Percentiles rank a stretch among this genome's conserved stretches.
Conservation (phyloP, 192 early-diverging fungal species). For the Backusella parvicylindrica region DNA sequence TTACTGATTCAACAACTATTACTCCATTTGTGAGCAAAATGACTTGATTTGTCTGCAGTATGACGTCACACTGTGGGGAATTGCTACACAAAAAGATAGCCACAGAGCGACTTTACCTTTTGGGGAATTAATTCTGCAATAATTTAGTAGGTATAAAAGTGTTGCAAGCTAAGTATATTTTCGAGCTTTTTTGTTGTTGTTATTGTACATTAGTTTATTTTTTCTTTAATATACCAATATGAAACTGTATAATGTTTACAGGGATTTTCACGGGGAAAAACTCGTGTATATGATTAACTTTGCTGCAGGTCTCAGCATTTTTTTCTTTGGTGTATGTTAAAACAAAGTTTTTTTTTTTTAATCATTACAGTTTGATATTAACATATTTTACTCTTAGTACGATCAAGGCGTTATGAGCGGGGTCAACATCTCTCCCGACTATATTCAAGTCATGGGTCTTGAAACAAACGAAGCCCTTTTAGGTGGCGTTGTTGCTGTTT, state of each 20-base stretch:
- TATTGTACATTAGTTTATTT: neutral
- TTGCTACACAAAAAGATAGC: neutral
- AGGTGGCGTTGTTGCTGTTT: conserved; percentile 28
- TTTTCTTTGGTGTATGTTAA: conserved; percentile 28
- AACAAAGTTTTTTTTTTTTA: neutral
- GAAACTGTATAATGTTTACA: neutral
- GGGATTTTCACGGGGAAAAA: neutral
- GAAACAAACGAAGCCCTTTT: conserved; percentile 17
- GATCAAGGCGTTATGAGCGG: conserved; percentile 32
- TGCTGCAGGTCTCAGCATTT: conserved; percentile 27
- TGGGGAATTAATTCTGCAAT: neutral
- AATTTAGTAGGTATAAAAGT: neutral
- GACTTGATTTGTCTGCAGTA: neutral
- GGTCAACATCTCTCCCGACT: conserved; percentile 24
- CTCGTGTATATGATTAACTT: conserved; percentile 18
- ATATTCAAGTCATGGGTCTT: conserved; percentile 19
- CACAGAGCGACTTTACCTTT: neutral
- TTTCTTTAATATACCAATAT: neutral
- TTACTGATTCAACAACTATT: neutral
- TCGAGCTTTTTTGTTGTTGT: neutral
- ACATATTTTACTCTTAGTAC: conserved; percentile 10
- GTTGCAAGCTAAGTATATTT: neutral
- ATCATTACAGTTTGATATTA: neutral
- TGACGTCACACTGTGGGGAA: neutral
- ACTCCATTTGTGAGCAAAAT: neutral